Percentiles rank a stretch among this genome's conserved stretches.
These are phyloP conservation scores for Vanrija humicola DNA, from an alignment of 1,284 basidiomycete genomes.

Conservation along the genomic window DNA sequence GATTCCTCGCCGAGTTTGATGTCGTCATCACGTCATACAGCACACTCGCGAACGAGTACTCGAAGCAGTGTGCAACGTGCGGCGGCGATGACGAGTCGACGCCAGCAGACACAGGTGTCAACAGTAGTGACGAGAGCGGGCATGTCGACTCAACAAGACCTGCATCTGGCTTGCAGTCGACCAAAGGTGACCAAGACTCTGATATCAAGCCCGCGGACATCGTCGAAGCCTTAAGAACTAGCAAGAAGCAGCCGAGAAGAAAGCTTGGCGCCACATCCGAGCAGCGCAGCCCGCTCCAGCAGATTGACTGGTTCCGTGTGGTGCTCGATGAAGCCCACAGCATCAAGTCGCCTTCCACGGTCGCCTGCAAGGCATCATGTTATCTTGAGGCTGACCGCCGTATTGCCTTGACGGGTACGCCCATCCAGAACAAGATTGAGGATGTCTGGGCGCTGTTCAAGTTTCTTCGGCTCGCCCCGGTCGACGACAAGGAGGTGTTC, in stretches of 20 bases:
- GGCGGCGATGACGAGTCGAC: slow-evolving; percentile 41
- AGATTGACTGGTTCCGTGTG: slow-evolving; percentile 94
- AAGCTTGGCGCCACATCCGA: slow-evolving; percentile 50
- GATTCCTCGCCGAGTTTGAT: slow-evolving; percentile 86
- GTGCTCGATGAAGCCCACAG: slow-evolving; percentile 98
- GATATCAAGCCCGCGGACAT: slow-evolving; percentile 59
- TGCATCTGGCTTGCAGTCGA: not conserved
- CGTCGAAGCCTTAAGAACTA: slow-evolving; percentile 58
- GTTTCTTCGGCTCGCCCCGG: slow-evolving; percentile 86
- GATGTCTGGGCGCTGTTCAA: slow-evolving; percentile 96
- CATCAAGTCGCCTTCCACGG: slow-evolving; percentile 93
- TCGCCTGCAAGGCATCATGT: slow-evolving; percentile 90
- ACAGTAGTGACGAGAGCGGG: slow-evolving; percentile 27
- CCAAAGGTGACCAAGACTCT: slow-evolving; percentile 54
- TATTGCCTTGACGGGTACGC: slow-evolving; percentile 91
- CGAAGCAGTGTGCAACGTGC: slow-evolving; percentile 72
- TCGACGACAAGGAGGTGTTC: slow-evolving; percentile 91
- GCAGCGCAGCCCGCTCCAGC: slow-evolving; percentile 81
- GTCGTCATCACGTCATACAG: slow-evolving; percentile 97
- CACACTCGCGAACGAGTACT: slow-evolving; percentile 91
- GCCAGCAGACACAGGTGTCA: slow-evolving; percentile 31
- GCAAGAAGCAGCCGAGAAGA: slow-evolving; percentile 52
- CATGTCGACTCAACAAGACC: slow-evolving; percentile 25
- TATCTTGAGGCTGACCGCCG: slow-evolving; percentile 90
- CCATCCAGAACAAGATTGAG: slow-evolving; percentile 97